A percentile compares a stretch with the other conserved stretches of the same genome.
phyloP scores from a whole-genome alignment of 257 asterid species.

The Euphrasia confusa region DNA sequence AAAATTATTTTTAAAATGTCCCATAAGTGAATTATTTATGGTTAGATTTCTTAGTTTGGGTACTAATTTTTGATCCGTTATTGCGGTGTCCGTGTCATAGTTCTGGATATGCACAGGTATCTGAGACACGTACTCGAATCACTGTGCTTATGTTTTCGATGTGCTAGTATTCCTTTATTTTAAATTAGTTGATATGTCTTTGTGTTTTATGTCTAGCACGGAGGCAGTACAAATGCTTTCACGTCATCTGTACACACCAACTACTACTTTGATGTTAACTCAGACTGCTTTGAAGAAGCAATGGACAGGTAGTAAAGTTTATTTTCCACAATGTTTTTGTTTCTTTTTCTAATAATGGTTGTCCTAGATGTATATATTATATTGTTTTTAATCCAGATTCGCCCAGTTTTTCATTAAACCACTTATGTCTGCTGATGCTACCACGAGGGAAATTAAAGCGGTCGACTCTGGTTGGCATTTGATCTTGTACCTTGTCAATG shows the following conservation, averaged over 20 bases:
- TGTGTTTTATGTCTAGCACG: slow-evolving; percentile 28
- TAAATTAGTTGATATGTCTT: background rate
- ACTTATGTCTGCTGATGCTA: slow-evolving; percentile 95
- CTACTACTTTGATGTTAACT: slow-evolving; percentile 81
- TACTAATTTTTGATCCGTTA: too few relatives aligned
- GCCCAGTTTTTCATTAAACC: slow-evolving; percentile 93
- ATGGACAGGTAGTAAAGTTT: slow-evolving; percentile 65
- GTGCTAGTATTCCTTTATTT: slow-evolving; percentile 5
- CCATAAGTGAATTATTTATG: background rate
- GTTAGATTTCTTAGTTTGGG: background rate
- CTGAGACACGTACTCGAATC: too few relatives aligned
- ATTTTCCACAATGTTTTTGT: slow-evolving; percentile 24
- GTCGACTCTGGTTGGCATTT: slow-evolving; percentile 82
- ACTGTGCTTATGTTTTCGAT: too few relatives aligned
- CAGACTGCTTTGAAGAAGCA: slow-evolving; percentile 83
- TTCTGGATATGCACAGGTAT: too few relatives aligned
- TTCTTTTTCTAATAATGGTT: slow-evolving; percentile 2
- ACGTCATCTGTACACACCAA: slow-evolving; percentile 87
- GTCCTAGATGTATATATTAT: slow-evolving; percentile 14
- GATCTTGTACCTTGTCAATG: slow-evolving; percentile 21
- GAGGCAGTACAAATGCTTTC: slow-evolving; percentile 97
- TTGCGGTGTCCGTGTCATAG: background rate
- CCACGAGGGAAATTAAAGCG: slow-evolving; percentile 89
- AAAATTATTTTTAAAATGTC: background rate
- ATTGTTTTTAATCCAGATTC: slow-evolving; percentile 45